Evolutionary conservation across 495 filamentous ascomycete species (phyloP).

Genomic region (Xylaria palmicola): DNA sequence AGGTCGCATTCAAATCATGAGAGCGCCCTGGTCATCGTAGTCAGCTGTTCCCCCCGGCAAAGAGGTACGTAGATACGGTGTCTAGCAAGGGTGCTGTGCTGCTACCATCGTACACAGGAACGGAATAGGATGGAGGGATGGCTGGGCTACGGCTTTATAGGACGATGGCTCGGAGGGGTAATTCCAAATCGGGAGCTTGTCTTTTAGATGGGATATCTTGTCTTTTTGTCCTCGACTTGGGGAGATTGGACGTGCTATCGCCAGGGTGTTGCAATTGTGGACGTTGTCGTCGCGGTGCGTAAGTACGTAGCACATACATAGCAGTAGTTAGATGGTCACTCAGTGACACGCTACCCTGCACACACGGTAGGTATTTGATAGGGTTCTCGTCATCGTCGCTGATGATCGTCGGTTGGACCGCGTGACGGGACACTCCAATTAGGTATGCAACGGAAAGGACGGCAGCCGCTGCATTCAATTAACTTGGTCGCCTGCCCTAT

Average conservation of each 20-base stretch:
- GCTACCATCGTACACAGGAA: neutral
- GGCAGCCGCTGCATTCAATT: neutral
- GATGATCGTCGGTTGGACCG: constrained; percentile 1
- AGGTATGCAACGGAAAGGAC: neutral
- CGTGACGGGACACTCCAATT: neutral
- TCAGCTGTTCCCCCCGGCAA: neutral
- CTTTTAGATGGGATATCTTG: too few species aligned
- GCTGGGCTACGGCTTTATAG: neutral
- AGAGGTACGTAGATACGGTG: neutral
- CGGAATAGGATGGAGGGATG: neutral
- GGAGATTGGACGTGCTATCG: too few species aligned
- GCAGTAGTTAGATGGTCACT: neutral
- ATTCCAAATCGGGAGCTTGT: constrained; percentile 8
- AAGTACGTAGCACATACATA: neutral
- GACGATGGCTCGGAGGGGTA: constrained; percentile 6
- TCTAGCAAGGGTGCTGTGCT: neutral
- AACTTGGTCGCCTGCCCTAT: neutral
- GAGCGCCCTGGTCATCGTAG: constrained; percentile 1
- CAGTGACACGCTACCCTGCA: neutral
- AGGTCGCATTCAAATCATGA: neutral
- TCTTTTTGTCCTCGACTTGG: neutral
- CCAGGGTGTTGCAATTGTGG: too few species aligned
- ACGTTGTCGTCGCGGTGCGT: too few species aligned
- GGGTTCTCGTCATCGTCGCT: neutral
- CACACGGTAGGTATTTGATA: neutral